phyloP scores from a whole-genome alignment of 148 eudicot species.

The Rhododendron molle region DNA sequence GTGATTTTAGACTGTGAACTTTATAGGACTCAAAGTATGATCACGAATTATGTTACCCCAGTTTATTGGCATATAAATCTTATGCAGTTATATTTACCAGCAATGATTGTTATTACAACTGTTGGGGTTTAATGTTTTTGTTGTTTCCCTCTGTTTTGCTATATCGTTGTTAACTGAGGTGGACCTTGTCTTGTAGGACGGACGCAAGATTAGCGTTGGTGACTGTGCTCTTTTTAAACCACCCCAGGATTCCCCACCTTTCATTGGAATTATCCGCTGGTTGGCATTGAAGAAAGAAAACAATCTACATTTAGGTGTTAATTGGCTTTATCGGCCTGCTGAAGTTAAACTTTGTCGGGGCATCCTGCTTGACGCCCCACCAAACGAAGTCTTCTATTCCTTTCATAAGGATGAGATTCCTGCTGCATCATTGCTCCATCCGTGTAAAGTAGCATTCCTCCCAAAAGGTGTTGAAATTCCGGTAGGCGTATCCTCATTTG shows the following conservation, averaged over 20 bases:
- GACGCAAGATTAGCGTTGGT: slow-evolving; percentile 57
- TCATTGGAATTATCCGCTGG: slow-evolving; percentile 55
- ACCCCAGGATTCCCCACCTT: slow-evolving; percentile 53
- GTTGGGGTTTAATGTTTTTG: background rate
- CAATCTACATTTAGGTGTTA: slow-evolving; percentile 47
- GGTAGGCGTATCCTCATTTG: slow-evolving; percentile 61
- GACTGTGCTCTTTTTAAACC: slow-evolving; percentile 80
- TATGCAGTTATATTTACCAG: background rate
- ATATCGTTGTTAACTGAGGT: background rate
- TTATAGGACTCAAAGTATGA: background rate
- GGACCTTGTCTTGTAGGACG: slow-evolving; percentile 40
- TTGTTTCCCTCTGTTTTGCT: background rate
- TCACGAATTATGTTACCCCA: background rate
- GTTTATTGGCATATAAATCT: background rate
- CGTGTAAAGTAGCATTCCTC: slow-evolving; percentile 87
- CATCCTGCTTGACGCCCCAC: slow-evolving; percentile 57
- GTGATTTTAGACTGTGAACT: background rate
- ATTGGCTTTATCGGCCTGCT: slow-evolving; percentile 75
- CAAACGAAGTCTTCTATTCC: slow-evolving; percentile 83
- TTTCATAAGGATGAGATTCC: slow-evolving; percentile 79
- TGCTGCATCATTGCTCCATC: slow-evolving; percentile 84
- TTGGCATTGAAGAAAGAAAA: slow-evolving; percentile 38
- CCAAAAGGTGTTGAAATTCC: slow-evolving; percentile 81
- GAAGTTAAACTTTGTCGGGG: slow-evolving; percentile 65
- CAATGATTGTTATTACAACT: background rate